These are phyloP conservation scores for Phytophthora palmivora DNA, from an alignment of 352 stramenopile genomes.

Conservation along the genomic window DNA sequence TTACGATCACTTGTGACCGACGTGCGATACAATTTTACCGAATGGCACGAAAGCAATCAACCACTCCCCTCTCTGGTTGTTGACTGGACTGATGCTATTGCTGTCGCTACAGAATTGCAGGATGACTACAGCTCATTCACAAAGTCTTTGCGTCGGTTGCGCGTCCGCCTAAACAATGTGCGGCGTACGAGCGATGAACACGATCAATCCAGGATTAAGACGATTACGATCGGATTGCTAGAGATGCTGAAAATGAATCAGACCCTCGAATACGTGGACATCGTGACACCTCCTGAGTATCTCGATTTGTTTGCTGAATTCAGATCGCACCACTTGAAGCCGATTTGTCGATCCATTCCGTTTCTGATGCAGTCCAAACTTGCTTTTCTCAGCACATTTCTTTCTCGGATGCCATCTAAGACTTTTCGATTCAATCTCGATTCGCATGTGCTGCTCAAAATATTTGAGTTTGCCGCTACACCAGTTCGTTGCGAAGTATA, in stretches of 20 bases:
- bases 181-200: not conserved
- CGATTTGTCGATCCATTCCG: not conserved
- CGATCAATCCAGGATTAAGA: not conserved
- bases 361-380: conserved; percentile 3
- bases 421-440: not conserved
- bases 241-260: conserved; percentile 10
- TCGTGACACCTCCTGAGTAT: conserved; percentile 1
- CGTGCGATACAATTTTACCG: conserved; percentile 1
- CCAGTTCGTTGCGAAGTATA: conserved; percentile 11
- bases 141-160: conserved; percentile 2
- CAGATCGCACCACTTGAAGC: not conserved
- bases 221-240: not conserved
- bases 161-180: not conserved
- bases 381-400: conserved; percentile 17
- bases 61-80: not conserved
- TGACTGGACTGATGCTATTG: not conserved
- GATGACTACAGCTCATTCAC: not conserved
- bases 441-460: not conserved
- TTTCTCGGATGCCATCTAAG: too few relatives aligned
- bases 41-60: not conserved
- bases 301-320: not conserved
- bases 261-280: conserved; percentile 17
- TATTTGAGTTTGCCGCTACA: conserved; percentile 4
- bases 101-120: not conserved
- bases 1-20: conserved; percentile 2